Base-by-base conservation (phyloP, 495 filamentous ascomycete genomes). In the Beverwykella pulmonaria region DNA sequence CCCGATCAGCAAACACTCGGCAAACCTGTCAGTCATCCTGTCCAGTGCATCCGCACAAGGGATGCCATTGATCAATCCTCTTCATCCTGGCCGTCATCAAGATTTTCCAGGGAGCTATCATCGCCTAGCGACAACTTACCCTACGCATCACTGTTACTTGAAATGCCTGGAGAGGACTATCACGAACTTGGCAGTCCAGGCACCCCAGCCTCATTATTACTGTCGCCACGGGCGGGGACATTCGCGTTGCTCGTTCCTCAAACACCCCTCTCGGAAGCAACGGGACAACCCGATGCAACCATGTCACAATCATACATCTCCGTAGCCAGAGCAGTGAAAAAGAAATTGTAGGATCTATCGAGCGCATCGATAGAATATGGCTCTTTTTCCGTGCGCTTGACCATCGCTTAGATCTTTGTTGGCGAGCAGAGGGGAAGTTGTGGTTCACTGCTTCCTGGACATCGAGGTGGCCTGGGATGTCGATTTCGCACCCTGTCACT, bases 381-480 rank as follows among this genome's bases (percentile, higher is more conserved):
- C 15, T 44, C 8, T n/a, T 44, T 44, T 44, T 14, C 2, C 15
- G 39, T 44, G 39, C 8, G 17, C 39, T 14, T 44, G 39, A 44
- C 39, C 2, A n/a, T 44, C 17, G 39, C 1, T 34, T 19, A 23
- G 26, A 25, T 1, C 17, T 20, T 20, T 19, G 52, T 54, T 26
- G 47, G 59, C 59, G 59, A 61, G 15, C 26, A 61, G 59, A 53
- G 14, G 44, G 20, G 20, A 60, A 60, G 26, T 32, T 19, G 32
- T 46, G 12, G 26, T 22, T 57, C 19, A 29, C 20, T 57, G 54
- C 23, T 29, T 41, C 34, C 30, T n/a, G 20, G 26, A 57, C 8
- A 20, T 9, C 25, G 20, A 3, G n/a, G 54, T 17, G 12, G 15
- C 39, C 36, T 41, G 36, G 15, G 36, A 48, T 14, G 39, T n/a